Evolutionary conservation across 352 stramenopile genomes (phyloP).

Genomic region (Phytophthora nicotianae): DNA sequence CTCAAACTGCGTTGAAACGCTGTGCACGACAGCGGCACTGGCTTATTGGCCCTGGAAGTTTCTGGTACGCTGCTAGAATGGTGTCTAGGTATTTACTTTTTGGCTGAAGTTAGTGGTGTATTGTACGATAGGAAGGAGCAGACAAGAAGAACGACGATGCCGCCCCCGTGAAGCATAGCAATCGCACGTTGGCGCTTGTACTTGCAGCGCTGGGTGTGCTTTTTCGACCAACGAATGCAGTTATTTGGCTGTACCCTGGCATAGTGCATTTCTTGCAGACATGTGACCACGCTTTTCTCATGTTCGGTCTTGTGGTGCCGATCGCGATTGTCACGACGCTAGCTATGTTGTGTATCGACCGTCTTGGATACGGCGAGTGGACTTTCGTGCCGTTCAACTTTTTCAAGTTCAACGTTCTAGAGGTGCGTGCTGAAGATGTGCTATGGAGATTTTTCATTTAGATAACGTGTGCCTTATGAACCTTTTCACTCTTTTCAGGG

Average conservation of each 20-base stretch:
- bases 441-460: not conserved
- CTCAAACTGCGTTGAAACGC: slow-evolving; percentile 85
- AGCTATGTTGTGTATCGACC: slow-evolving; percentile 79
- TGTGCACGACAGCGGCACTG: slow-evolving; percentile 78
- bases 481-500: slow-evolving; percentile 37
- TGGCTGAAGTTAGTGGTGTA: slow-evolving; percentile 5
- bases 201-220: slow-evolving; percentile 77
- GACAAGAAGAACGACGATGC: slow-evolving; percentile 46
- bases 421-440: slow-evolving; percentile 42
- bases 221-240: slow-evolving; percentile 80
- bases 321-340: slow-evolving; percentile 59
- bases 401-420: slow-evolving; percentile 85
- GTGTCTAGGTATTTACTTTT: not conserved
- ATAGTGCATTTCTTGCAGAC: slow-evolving; percentile 59
- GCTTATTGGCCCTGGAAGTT: slow-evolving; percentile 84
- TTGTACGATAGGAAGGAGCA: slow-evolving; percentile 21
- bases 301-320: slow-evolving; percentile 56
- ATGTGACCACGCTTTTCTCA: slow-evolving; percentile 38
- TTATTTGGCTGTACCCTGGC: slow-evolving; percentile 81
- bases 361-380: slow-evolving; percentile 76
- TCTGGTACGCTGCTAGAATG: slow-evolving; percentile 35
- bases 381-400: slow-evolving; percentile 90
- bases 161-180: slow-evolving; percentile 32
- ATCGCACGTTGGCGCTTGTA: slow-evolving; percentile 48
- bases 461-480: not conserved